These are phyloP conservation scores for Candida nemodendra DNA, from an alignment of 805 yeast species.

Conservation along the genomic window DNA sequence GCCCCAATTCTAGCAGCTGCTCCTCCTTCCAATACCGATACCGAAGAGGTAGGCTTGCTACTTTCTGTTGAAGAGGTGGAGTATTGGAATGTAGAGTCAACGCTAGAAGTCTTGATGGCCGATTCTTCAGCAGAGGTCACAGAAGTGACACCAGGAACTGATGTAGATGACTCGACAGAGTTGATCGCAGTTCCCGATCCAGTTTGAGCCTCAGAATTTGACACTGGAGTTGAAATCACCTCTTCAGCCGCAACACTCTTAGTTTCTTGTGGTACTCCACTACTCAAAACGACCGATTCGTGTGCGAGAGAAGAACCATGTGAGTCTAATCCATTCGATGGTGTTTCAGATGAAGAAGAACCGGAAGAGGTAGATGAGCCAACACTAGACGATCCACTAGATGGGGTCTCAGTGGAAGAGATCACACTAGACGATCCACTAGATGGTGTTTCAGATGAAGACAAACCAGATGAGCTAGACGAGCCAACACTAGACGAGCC, in stretches of 20 bases:
- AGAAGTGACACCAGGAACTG: neutral
- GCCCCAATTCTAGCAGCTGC: neutral
- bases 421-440: neutral
- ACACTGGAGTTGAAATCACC: neutral
- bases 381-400: neutral
- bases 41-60: conserved; percentile 1
- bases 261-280: neutral
- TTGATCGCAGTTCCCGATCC: conserved; percentile 1
- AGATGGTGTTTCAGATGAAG: neutral
- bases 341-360: neutral
- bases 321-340: neutral
- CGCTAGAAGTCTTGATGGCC: neutral
- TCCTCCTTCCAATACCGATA: neutral
- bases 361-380: neutral
- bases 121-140: neutral
- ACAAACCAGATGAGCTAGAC: neutral
- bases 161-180: neutral
- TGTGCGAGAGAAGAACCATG: conserved; percentile 1
- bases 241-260: conserved; percentile 2
- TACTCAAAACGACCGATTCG: neutral
- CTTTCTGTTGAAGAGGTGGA: neutral
- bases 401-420: too few species aligned
- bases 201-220: conserved; percentile 1
- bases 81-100: conserved; percentile 1
- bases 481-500: neutral